These are phyloP conservation scores for Globisporangium nagaii DNA, from an alignment of 352 stramenopile genomes.

Conservation along the genomic window DNA sequence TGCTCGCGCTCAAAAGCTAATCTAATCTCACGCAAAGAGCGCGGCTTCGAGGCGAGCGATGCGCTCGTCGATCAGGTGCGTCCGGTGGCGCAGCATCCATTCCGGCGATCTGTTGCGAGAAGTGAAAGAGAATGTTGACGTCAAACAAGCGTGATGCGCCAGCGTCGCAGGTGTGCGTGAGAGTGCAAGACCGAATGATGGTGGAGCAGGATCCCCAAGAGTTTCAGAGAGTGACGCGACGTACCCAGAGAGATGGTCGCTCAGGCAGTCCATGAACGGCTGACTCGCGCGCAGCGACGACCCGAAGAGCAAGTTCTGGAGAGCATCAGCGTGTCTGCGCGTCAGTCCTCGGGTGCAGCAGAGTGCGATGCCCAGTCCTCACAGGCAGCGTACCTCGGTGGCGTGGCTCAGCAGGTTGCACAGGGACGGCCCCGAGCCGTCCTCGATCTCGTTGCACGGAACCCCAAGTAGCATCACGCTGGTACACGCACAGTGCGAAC, in stretches of 20 bases:
- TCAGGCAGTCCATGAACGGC: conserved; percentile 51
- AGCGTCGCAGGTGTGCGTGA: too few species aligned
- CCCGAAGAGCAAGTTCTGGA: conserved; percentile 40
- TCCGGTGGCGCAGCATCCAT: conserved; percentile 37
- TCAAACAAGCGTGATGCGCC: not conserved
- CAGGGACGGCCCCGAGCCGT: conserved; percentile 44
- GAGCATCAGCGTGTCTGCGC: too few species aligned
- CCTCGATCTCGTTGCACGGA: conserved; percentile 46
- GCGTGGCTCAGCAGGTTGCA: conserved; percentile 58
- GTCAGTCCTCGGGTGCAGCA: too few species aligned
- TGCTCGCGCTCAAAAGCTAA: too few species aligned
- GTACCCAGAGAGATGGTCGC: conserved; percentile 39
- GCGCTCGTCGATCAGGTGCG: conserved; percentile 31
- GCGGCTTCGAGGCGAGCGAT: conserved; percentile 37
- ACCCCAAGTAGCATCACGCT: conserved; percentile 44
- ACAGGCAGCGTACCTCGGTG: conserved; percentile 50
- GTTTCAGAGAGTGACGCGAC: not conserved
- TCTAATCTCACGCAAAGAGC: conserved; percentile 22
- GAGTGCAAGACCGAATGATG: not conserved
- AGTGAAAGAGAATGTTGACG: not conserved
- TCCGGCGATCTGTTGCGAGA: conserved; percentile 25
- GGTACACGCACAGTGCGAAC: not conserved
- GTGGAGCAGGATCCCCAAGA: not conserved
- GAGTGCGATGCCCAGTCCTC: too few species aligned
- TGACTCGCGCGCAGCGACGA: conserved; percentile 42